phyloP scores from a whole-genome alignment of 139 green algal genomes.

The Chlamydomonas eustigma region DNA sequence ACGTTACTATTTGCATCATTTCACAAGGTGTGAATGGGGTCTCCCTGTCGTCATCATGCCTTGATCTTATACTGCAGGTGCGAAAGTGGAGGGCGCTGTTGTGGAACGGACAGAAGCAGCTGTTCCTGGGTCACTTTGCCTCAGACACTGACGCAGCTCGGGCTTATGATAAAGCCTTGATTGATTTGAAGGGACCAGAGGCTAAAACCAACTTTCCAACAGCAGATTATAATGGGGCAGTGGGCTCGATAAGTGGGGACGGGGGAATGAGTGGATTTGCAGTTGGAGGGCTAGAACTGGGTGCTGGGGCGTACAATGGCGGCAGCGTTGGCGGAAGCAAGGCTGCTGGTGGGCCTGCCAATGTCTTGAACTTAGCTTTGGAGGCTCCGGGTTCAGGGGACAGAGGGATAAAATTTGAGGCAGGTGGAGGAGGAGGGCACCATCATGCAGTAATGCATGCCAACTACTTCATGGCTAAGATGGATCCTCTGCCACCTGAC shows the following conservation, averaged over 20 bases:
- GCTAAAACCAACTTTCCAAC: conserved; percentile 36
- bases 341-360: neutral
- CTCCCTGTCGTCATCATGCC: too few relatives aligned
- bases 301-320: neutral
- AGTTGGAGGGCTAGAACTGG: neutral
- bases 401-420: too few relatives aligned
- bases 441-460: neutral
- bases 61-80: too few relatives aligned
- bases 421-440: too few relatives aligned
- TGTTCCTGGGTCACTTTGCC: conserved; percentile 21
- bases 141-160: conserved; percentile 26
- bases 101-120: conserved; percentile 28
- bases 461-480: neutral
- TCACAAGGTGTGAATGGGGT: too few relatives aligned
- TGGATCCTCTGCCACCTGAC: neutral
- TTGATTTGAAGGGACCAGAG: conserved; percentile 32
- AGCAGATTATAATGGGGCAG: neutral
- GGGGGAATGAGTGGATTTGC: neutral
- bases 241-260: neutral
- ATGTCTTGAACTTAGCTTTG: neutral
- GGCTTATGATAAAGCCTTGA: conserved; percentile 22
- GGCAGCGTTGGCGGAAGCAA: neutral
- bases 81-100: conserved; percentile 28
- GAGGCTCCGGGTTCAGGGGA: neutral
- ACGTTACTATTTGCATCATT: too few relatives aligned